Percentiles rank a stretch among this genome's conserved stretches.
These are phyloP conservation scores for Picochlorum sp. DNA, from an alignment of 139 green algal species.

Conservation along the genomic window DNA sequence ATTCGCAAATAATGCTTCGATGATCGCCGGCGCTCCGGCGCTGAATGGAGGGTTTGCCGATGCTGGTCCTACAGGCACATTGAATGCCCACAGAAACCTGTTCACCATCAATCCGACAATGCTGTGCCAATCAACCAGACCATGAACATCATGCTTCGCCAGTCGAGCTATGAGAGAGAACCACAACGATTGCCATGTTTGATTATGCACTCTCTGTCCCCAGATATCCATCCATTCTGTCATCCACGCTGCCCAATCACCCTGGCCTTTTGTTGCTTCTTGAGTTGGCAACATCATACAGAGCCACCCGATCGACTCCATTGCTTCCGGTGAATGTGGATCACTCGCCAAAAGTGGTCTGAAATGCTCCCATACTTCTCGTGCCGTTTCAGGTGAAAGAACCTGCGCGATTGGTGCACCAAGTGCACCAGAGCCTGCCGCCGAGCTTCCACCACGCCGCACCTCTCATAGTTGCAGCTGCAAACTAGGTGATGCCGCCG, in stretches of 20 bases:
- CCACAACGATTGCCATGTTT: constrained; percentile 52
- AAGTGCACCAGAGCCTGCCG: constrained; percentile 27
- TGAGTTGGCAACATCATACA: constrained; percentile 56
- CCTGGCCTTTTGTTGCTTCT: constrained; percentile 16
- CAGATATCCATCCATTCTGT: constrained; percentile 48
- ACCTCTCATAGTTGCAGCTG: constrained; percentile 25
- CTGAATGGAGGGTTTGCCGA: constrained; percentile 29
- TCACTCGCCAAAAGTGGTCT: constrained; percentile 12
- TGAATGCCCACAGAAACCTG: constrained; percentile 47
- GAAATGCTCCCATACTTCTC: constrained; percentile 38
- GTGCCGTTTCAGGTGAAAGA: constrained; percentile 31
- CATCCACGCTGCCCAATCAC: constrained; percentile 34
- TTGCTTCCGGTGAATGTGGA: constrained; percentile 6
- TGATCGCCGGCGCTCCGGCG: not conserved
- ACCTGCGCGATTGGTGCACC: constrained; percentile 29
- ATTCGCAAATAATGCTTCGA: not conserved
- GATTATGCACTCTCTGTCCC: constrained; percentile 29
- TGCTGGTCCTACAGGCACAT: constrained; percentile 63
- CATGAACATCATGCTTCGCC: constrained; percentile 64
- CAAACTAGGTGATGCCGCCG: constrained; percentile 9
- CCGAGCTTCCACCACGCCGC: constrained; percentile 27
- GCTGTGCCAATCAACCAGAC: constrained; percentile 45
- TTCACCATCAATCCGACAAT: constrained; percentile 49
- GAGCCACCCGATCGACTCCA: constrained; percentile 54
- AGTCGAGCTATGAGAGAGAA: constrained; percentile 46